Conservation (phyloP, 2,329 filamentous ascomycete species). For the Leptographium procerum region DNA sequence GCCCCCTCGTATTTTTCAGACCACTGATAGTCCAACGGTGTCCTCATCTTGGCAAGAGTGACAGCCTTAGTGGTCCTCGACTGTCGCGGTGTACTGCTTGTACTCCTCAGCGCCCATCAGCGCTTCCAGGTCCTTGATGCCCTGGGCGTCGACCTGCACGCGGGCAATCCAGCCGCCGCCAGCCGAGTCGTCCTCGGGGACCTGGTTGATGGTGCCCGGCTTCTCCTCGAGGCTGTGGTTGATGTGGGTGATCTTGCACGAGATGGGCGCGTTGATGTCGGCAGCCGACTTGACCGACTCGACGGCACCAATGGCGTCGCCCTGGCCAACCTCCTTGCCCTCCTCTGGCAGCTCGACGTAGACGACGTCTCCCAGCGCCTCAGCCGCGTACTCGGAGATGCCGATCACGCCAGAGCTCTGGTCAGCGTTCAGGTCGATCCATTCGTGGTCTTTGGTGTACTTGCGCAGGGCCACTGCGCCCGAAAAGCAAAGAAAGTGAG, state of each 20-base stretch:
- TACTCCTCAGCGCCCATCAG: conserved; percentile 74
- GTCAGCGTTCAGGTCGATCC: conserved; percentile 80
- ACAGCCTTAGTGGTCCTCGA: conserved; percentile 17
- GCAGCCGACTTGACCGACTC: conserved; percentile 98
- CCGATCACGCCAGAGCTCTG: conserved; percentile 71
- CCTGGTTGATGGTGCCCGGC: conserved; percentile 78
- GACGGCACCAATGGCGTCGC: conserved; percentile 84
- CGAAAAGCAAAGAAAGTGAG: neutral
- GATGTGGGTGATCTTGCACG: conserved; percentile 61
- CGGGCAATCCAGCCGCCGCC: conserved; percentile 87
- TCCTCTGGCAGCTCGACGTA: conserved; percentile 84
- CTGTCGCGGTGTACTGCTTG: conserved; percentile 53
- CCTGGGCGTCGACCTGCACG: conserved; percentile 61
- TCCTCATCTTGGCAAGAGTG: neutral
- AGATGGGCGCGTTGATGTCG: conserved; percentile 84
- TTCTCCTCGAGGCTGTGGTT: conserved; percentile 73
- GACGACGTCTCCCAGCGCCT: conserved; percentile 90
- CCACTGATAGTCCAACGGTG: neutral
- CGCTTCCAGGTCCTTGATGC: conserved; percentile 54
- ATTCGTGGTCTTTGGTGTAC: conserved; percentile 97
- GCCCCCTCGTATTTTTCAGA: neutral
- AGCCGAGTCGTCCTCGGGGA: conserved; percentile 65
- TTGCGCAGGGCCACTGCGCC: conserved; percentile 43
- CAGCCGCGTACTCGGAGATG: conserved; percentile 83
- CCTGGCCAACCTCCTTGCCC: conserved; percentile 56